Conservation (phyloP, 1,284 basidiomycete species). For the Pseudozyma pruni region DNA sequence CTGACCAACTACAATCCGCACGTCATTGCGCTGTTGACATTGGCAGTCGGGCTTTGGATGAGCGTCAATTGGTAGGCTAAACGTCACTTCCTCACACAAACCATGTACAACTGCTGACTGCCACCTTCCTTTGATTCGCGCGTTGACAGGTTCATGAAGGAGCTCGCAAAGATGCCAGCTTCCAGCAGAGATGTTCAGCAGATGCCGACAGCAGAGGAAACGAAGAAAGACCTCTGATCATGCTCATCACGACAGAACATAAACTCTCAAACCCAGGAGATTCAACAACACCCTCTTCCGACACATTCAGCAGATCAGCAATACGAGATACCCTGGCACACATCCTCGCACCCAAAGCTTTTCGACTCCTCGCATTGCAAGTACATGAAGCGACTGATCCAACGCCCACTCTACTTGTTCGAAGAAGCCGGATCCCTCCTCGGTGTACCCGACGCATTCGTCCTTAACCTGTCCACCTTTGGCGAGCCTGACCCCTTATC, state of each 20-base stretch:
- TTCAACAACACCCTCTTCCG: neutral
- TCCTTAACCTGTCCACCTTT: constrained; percentile 21
- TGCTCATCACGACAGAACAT: neutral
- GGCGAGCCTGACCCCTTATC: constrained; percentile 34
- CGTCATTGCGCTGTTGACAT: constrained; percentile 64
- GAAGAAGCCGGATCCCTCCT: constrained; percentile 5
- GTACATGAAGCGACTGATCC: too few relatives aligned
- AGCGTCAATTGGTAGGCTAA: constrained; percentile 67
- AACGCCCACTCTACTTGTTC: neutral
- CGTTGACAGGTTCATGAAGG: constrained; percentile 49
- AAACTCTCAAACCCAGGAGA: neutral
- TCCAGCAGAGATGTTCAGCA: constrained; percentile 47
- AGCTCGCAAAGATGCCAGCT: constrained; percentile 50
- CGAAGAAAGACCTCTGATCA: constrained; percentile 22
- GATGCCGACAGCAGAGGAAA: constrained; percentile 30
- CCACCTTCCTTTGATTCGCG: neutral
- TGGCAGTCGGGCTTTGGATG: constrained; percentile 65
- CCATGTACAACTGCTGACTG: neutral
- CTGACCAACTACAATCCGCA: constrained; percentile 67
- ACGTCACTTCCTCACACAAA: neutral
- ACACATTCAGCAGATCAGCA: neutral
- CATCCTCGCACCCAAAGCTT: too few relatives aligned
- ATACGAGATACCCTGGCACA: neutral
- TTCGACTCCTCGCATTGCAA: too few relatives aligned
- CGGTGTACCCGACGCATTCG: neutral